A percentile compares a stretch with the other conserved stretches of the same genome.
phyloP scores from a whole-genome alignment of 2,329 filamentous ascomycete species.

The Ophiosphaerella narmari region DNA sequence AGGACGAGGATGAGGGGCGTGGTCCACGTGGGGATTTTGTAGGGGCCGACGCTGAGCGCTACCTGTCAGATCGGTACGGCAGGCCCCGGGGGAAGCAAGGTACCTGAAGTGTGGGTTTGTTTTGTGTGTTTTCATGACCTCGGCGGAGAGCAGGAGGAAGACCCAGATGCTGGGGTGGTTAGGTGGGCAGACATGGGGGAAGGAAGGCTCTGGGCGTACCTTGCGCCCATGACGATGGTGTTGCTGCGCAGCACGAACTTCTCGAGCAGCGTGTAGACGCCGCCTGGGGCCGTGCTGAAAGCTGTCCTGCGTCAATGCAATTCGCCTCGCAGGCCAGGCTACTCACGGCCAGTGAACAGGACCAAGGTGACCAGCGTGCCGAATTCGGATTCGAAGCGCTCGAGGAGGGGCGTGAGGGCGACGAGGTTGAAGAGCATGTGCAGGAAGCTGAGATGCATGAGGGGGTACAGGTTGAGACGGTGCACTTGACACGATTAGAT shows the following conservation, averaged over 20 bases:
- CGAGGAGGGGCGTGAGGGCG: constrained; percentile 83
- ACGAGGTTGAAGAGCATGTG: constrained; percentile 80
- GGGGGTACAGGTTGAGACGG: constrained; percentile 86
- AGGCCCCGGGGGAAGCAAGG: constrained; percentile 40
- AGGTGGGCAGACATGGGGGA: too few species aligned
- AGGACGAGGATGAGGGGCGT: constrained; percentile 79
- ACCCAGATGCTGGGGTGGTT: constrained; percentile 75
- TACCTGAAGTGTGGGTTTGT: constrained; percentile 76
- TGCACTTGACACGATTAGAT: constrained; percentile 66
- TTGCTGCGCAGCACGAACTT: constrained; percentile 72
- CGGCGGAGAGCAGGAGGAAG: constrained; percentile 82
- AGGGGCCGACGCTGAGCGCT: constrained; percentile 56
- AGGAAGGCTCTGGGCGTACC: constrained; percentile 56
- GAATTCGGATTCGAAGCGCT: constrained; percentile 90
- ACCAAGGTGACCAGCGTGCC: constrained; percentile 87
- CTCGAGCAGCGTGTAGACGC: constrained; percentile 80
- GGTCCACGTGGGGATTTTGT: constrained; percentile 88
- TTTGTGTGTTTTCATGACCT: constrained; percentile 84
- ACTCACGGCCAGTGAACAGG: constrained; percentile 87
- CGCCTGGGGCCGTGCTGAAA: constrained; percentile 68
- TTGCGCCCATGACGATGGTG: constrained; percentile 78
- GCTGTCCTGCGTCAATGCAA: constrained; percentile 37
- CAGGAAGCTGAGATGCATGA: constrained; percentile 81
- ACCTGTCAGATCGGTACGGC: constrained; percentile 7
- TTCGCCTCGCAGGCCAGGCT: constrained; percentile 54